Percentiles rank a stretch among this genome's conserved stretches.
Conservation (phyloP, 106 monocot genomes). For the Hemerocallis citrina region DNA sequence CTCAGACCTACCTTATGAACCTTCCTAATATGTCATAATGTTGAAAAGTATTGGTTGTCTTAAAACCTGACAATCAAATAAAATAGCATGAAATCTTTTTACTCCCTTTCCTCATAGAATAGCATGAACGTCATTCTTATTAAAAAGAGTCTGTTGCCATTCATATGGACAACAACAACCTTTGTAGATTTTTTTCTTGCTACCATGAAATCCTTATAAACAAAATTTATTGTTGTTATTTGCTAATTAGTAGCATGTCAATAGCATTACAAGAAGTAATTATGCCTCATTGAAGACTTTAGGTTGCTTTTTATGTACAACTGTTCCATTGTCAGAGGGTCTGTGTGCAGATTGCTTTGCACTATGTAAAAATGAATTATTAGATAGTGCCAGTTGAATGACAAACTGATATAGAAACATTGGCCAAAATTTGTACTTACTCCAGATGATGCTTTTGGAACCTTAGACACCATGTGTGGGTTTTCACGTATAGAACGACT, state of each 20-base stretch:
- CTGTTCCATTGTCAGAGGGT: conserved; percentile 26
- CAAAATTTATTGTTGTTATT: too few relatives aligned
- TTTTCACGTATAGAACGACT: conserved; percentile 58
- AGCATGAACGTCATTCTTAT: too few relatives aligned
- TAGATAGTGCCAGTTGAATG: not conserved
- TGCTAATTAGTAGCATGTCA: not conserved
- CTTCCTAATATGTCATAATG: too few relatives aligned
- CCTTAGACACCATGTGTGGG: conserved; percentile 36
- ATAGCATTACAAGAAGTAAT: not conserved
- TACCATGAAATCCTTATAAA: too few relatives aligned
- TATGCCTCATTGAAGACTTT: conserved; percentile 58
- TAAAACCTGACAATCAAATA: too few relatives aligned
- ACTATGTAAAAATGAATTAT: conserved; percentile 24
- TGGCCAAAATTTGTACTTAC: conserved; percentile 22
- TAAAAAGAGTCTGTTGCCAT: too few relatives aligned
- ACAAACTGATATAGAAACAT: not conserved
- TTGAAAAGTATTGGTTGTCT: too few relatives aligned
- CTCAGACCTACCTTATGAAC: too few relatives aligned
- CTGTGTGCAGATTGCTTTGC: conserved; percentile 13
- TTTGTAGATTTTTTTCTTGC: too few relatives aligned
- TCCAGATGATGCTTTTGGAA: conserved; percentile 25
- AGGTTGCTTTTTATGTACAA: conserved; percentile 17
- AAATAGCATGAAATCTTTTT: too few relatives aligned
- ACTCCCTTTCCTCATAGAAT: too few relatives aligned
- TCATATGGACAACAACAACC: too few relatives aligned